A percentile compares a stretch with the other conserved stretches of the same genome.
Evolutionary conservation across 2,329 filamentous ascomycete genomes (phyloP).

Genomic region (Chaetomium sp.): DNA sequence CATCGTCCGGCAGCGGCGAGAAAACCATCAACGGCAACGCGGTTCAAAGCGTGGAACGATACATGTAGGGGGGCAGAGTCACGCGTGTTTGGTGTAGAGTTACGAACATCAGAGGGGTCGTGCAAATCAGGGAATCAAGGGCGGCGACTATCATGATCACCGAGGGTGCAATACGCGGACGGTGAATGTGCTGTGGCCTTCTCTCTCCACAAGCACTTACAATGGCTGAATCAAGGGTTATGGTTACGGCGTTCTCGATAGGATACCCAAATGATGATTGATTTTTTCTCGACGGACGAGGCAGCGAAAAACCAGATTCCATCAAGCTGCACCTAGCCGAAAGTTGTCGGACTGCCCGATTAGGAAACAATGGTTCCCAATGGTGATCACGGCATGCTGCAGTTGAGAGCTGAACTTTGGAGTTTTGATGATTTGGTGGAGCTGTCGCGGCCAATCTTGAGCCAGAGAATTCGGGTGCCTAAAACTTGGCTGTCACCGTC

Average conservation of each 20-base stretch:
- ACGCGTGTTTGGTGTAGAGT: background rate
- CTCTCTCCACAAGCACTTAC: background rate
- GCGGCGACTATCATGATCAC: background rate
- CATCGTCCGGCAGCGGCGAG: background rate
- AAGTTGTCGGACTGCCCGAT: background rate
- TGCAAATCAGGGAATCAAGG: background rate
- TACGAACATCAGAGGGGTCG: background rate
- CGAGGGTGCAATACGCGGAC: background rate
- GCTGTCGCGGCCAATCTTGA: conserved; percentile 16
- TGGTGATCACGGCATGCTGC: background rate
- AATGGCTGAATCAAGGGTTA: background rate
- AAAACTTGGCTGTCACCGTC: conserved; percentile 18
- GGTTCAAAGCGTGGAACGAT: background rate
- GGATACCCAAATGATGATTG: conserved; percentile 11
- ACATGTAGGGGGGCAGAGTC: background rate
- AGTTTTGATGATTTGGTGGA: conserved; percentile 9
- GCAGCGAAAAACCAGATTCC: background rate
- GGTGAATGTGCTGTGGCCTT: background rate
- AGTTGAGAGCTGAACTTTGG: conserved; percentile 4
- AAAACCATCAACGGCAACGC: background rate
- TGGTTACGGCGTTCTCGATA: conserved; percentile 11
- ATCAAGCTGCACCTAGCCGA: background rate
- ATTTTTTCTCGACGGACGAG: background rate
- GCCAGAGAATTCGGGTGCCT: conserved; percentile 25
- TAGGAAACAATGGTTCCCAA: background rate